Percentiles rank a stretch among this genome's conserved stretches.
Conservation (phyloP, 2,329 filamentous ascomycete species). For the Celoporthe dispersa region DNA sequence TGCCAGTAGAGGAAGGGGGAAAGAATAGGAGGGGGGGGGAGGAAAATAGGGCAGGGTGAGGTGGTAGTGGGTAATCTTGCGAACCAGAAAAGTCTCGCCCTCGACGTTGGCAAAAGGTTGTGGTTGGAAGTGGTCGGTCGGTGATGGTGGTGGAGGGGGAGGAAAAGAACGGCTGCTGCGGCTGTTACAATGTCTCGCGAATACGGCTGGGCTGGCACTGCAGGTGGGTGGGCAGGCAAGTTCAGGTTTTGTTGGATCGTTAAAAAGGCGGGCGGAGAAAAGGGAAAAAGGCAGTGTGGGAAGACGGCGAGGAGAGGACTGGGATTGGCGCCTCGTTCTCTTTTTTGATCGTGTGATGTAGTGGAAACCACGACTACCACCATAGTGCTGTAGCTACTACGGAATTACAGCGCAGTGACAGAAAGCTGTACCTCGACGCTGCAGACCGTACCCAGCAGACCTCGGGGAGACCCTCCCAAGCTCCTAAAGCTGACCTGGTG, state of each 20-base stretch:
- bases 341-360: too few relatives aligned
- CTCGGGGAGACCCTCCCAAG: neutral
- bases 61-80: slow-evolving; percentile 19
- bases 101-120: neutral
- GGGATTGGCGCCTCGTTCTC: too few relatives aligned
- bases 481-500: slow-evolving; percentile 12
- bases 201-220: neutral
- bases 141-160: neutral
- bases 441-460: slow-evolving; percentile 5
- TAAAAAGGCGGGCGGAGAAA: slow-evolving; percentile 1
- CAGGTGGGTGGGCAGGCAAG: slow-evolving; percentile 1
- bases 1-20: neutral
- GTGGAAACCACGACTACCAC: slow-evolving; percentile 2
- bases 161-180: slow-evolving; percentile 10
- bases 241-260: neutral
- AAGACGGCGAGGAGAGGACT: neutral
- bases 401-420: slow-evolving; percentile 3
- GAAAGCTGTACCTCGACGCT: neutral
- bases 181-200: slow-evolving; percentile 5
- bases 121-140: slow-evolving; percentile 1
- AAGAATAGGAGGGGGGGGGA: too few relatives aligned
- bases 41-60: neutral
- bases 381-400: neutral
- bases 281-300: slow-evolving; percentile 1
- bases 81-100: slow-evolving; percentile 15